Percentiles rank a stretch among this genome's conserved stretches.
Evolutionary conservation across 1,139 yeast genomes (phyloP).

Genomic region (Scheffersomyces lignicola): DNA sequence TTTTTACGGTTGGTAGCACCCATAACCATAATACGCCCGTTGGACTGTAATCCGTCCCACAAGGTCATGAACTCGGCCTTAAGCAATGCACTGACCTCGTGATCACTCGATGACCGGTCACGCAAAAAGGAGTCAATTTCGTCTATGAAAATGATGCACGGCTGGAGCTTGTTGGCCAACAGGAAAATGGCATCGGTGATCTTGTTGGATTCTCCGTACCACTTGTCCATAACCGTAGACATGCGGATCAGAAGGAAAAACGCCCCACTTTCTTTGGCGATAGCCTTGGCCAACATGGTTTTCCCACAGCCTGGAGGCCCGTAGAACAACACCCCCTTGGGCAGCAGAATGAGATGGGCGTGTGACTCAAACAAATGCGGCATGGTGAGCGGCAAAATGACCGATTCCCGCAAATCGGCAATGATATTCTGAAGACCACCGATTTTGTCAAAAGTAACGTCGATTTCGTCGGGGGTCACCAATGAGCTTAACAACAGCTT

Average conservation of each 20-base stretch:
- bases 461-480: conserved; percentile 80
- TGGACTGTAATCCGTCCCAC: conserved; percentile 88
- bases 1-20: conserved; percentile 95
- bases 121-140: conserved; percentile 94
- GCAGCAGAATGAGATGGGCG: conserved; percentile 74
- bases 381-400: conserved; percentile 80
- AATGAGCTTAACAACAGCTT: conserved; percentile 72
- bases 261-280: conserved; percentile 91
- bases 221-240: conserved; percentile 95
- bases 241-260: conserved; percentile 87
- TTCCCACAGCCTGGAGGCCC: conserved; percentile 99
- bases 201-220: conserved; percentile 97
- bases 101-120: conserved; percentile 82
- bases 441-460: conserved; percentile 71
- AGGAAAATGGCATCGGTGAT: conserved; percentile 92
- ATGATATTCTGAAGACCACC: conserved; percentile 86
- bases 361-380: conserved; percentile 66
- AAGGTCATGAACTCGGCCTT: conserved; percentile 97
- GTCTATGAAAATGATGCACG: conserved; percentile 93
- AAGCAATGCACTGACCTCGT: conserved; percentile 92
- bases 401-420: conserved; percentile 84
- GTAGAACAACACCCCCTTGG: conserved; percentile 88
- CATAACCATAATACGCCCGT: conserved; percentile 80
- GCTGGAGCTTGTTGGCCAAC: conserved; percentile 85
- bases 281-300: conserved; percentile 95